Evolutionary conservation across 805 yeast species (phyloP), one percentile per base, ranked within the genome.

Genomic region (Barnettozyma wickerhamii): DNA sequence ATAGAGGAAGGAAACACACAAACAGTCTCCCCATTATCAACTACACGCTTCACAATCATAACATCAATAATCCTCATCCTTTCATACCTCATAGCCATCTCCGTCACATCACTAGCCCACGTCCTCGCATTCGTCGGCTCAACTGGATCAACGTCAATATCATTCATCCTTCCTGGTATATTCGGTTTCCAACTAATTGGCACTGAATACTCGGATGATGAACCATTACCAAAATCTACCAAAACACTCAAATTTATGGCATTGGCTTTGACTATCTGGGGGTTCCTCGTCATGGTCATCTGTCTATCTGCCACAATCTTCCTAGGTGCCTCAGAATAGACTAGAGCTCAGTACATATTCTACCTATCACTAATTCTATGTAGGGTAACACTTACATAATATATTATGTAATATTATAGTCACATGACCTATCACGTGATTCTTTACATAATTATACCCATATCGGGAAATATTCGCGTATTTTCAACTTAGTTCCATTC

Each of bases 91-190:
- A 66, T 83, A 9, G 93, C 96, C 0, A 63, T 81, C 27, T 60
- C 77, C 4, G 81, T 89, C 23, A 66, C 66, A 12, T 86, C 95
- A 0, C 75, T 89, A 50, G 95, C 91, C 20, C 74, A 81, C 35
- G 90, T 90, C 12, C 66, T 89, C 50, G 89, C 95, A 2, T 68
- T 89, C 48, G 95, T 89, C 4, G 97, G 97, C 2, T 85, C 96
- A 1, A 88, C 96, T 0, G 96, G 96, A 0, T 86, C 95, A 1
- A 89, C 96, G 0, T 77, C 95, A 5, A 88, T 90, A 38, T 88
- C 96, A 10, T 89, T 89, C 57, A 88, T 87, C 21, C 69, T 89
- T 35, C 97, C 97, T 0, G 96, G 96, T 0, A 65, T 87, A 18
- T 87, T 89, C 57, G 95, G 91, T 4, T 87, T 75, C 63, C 79